Base-by-base conservation (phyloP, 2,329 filamentous ascomycete genomes). In the Alternaria arborescens region DNA sequence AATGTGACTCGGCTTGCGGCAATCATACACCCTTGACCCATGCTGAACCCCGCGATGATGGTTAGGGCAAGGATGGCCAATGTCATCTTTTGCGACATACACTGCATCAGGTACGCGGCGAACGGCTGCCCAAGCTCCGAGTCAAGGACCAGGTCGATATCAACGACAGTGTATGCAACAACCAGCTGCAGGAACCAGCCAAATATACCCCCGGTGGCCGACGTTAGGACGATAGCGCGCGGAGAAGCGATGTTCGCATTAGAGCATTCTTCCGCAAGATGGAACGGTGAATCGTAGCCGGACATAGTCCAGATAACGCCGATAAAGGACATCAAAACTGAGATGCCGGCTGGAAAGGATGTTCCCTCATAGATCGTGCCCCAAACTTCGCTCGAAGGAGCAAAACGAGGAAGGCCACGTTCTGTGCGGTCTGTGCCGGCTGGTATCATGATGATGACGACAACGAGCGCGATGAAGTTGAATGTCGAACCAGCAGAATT, bases 111-210 rank as follows among this genome's bases (percentile, higher is more conserved):
- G 66, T 91, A 91, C 3, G 89, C 88, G 3, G 88, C 89, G 81
- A 89, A 91, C 0, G 89, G 89, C 74, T 91, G 89, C 6, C 88
- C 88, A 4, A 91, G 80, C 11, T 88, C 84, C 3, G 87, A 89
- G 16, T 83, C 77, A 14, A 92, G 79, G 1, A 87, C 86, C 2
- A 74, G 82, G 0, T 80, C 77, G 61, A 92, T 89, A 70, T 89
- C 86, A 47, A 87, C 82, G 30, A 91, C 87, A 0, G 89, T 92
- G 75, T 92, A 92, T 0, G 89, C 89, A 48, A 91, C 88, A 0
- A 91, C 87, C 10, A 91, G 81, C 73, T 92, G 90, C n/a, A 93
- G 78, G 67, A 90, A 87, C 87, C 89, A 93, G 46, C 90, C 90
- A 62, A 90, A 83, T 3, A 89, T 62, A 1, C 89, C 89, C 6